These are phyloP conservation scores for Capsicum baccatum DNA, from an alignment of 257 asterid genomes.

Conservation along the genomic window DNA sequence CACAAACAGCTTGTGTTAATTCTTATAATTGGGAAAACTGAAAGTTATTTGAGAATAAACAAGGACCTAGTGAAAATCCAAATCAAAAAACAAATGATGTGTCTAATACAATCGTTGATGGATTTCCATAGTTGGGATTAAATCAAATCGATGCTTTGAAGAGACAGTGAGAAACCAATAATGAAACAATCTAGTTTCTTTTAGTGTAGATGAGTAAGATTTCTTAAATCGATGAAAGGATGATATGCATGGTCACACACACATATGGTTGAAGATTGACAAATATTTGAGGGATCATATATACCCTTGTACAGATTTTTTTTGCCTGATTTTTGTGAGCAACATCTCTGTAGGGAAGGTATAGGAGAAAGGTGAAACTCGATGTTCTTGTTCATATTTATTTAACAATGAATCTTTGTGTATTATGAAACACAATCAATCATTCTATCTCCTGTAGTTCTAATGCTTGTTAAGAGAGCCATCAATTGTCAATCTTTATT, in stretches of 20 bases:
- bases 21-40: constrained; percentile 52
- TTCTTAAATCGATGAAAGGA: background rate
- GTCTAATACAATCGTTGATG: constrained; percentile 36
- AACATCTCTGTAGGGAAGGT: too few relatives aligned
- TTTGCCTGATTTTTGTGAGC: too few relatives aligned
- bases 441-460: too few relatives aligned
- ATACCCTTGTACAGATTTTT: too few relatives aligned
- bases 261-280: too few relatives aligned
- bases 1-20: constrained; percentile 79
- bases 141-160: constrained; percentile 45
- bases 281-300: too few relatives aligned
- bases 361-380: too few relatives aligned
- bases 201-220: constrained; percentile 17
- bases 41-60: constrained; percentile 45
- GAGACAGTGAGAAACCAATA: constrained; percentile 47
- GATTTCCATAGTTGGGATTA: constrained; percentile 35
- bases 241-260: background rate
- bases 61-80: constrained; percentile 26
- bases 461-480: too few relatives aligned
- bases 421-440: too few relatives aligned
- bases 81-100: constrained; percentile 12
- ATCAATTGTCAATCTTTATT: too few relatives aligned
- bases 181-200: constrained; percentile 41
- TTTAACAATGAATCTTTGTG: too few relatives aligned
- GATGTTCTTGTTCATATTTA: too few relatives aligned